Conservation (phyloP, 108 stramenopile genomes). For the Skeletonema marinoi region DNA sequence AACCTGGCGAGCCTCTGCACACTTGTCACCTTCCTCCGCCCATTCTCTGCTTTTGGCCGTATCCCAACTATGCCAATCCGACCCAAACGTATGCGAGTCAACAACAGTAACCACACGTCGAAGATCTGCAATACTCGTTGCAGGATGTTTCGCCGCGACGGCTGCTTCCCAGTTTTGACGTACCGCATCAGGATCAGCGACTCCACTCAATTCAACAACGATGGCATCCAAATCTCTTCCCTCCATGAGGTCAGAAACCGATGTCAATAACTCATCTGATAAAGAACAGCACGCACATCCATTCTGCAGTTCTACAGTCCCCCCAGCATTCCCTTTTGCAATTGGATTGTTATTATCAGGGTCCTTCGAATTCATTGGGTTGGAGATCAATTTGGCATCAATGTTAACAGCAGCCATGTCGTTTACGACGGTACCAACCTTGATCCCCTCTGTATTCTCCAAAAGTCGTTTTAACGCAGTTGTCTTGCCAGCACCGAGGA, state of each 20-base stretch:
- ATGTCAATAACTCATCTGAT: constrained; percentile 80
- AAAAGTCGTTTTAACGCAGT: constrained; percentile 84
- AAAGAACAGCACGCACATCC: constrained; percentile 80
- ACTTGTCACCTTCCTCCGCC: constrained; percentile 57
- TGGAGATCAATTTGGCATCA: constrained; percentile 88
- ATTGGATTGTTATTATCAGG: constrained; percentile 2
- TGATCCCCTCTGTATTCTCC: constrained; percentile 62
- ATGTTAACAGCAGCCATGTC: constrained; percentile 95
- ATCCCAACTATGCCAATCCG: constrained; percentile 85
- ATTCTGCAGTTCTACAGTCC: constrained; percentile 56
- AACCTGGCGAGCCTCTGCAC: constrained; percentile 62
- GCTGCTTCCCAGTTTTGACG: constrained; percentile 75
- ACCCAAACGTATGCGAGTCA: constrained; percentile 83
- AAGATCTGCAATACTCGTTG: constrained; percentile 58
- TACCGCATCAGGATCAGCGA: constrained; percentile 89
- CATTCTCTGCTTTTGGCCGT: constrained; percentile 49
- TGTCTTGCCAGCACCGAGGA: constrained; percentile 93
- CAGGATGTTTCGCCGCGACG: constrained; percentile 45
- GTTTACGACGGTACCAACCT: constrained; percentile 93
- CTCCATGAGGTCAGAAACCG: constrained; percentile 52
- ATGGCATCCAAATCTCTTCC: constrained; percentile 74
- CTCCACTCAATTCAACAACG: constrained; percentile 91
- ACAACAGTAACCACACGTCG: constrained; percentile 83
- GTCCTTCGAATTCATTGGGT: constrained; percentile 14
- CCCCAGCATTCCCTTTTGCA: constrained; percentile 26